Conservation (phyloP, 202 grass and related monocot species). For the Saccharum hybrid region DNA sequence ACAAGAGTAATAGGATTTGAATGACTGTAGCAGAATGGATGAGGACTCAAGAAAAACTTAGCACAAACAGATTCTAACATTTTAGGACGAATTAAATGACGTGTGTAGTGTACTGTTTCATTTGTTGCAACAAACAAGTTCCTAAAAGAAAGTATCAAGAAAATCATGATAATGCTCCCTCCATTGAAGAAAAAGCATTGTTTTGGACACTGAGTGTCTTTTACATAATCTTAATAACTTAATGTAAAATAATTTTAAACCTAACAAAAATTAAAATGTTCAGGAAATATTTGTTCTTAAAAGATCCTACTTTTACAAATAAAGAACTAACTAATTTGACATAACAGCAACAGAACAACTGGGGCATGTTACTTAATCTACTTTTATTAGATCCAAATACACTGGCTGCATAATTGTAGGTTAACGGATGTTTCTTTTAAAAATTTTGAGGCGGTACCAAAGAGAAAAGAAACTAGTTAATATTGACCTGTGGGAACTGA, state of each 20-base stretch:
- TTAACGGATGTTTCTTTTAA: neutral
- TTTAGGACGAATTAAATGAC: neutral
- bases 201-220: neutral
- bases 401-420: neutral
- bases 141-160: slow-evolving; percentile 16
- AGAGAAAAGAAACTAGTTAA: slow-evolving; percentile 32
- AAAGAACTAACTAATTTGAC: neutral
- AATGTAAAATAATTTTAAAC: neutral
- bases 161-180: neutral
- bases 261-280: slow-evolving; percentile 5
- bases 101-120: neutral
- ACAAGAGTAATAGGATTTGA: slow-evolving; percentile 5
- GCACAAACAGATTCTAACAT: slow-evolving; percentile 4
- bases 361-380: neutral
- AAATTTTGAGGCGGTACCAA: neutral
- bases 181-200: neutral
- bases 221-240: neutral
- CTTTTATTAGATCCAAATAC: neutral
- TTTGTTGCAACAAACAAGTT: neutral
- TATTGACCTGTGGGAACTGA: slow-evolving; percentile 85
- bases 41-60: slow-evolving; percentile 19
- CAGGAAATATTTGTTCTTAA: neutral
- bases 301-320: neutral
- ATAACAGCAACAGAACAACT: neutral
- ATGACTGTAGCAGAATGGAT: neutral